Percentiles rank a stretch among this genome's conserved stretches.
These are phyloP conservation scores for Mayamaea pseudoterrestris DNA, from an alignment of 108 stramenopile genomes.

Conservation along the genomic window DNA sequence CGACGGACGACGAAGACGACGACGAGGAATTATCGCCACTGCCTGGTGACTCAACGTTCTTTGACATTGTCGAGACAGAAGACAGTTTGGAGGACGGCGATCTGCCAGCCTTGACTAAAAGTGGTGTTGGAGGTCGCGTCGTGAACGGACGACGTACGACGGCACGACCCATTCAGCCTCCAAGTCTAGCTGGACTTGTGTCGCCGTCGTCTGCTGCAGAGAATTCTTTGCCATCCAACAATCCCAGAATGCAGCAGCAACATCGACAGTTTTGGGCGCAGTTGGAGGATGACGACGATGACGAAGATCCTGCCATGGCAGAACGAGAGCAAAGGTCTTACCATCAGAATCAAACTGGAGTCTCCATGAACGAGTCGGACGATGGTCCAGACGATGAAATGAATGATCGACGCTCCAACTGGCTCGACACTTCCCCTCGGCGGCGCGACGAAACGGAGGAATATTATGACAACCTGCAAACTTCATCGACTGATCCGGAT, in stretches of 20 bases:
- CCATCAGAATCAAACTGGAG: background rate
- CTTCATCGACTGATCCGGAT: background rate
- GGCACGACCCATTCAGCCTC: conserved; percentile 2
- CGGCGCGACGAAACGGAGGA: background rate
- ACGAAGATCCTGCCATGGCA: background rate
- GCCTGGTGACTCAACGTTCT: no score
- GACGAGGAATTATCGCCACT: conserved; percentile 1
- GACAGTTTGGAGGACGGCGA: conserved; percentile 10
- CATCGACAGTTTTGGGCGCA: conserved; percentile 2
- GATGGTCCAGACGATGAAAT: conserved; percentile 5
- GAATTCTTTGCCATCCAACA: background rate
- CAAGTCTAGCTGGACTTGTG: conserved; percentile 3
- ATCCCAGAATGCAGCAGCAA: background rate
- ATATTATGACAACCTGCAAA: background rate
- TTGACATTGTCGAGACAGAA: no score
- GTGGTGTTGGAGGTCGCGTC: background rate
- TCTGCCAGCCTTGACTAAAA: conserved; percentile 3
- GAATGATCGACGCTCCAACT: background rate
- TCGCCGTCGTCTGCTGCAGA: background rate
- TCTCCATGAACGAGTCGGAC: background rate
- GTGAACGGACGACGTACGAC: background rate
- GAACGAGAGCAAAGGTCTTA: background rate
- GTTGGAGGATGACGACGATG: conserved; percentile 1
- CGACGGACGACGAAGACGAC: background rate
- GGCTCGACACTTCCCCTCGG: background rate